A percentile compares a stretch with the other conserved stretches of the same genome.
Evolutionary conservation across 148 eudicot species (phyloP).

Genomic region (Nepenthes mirabilis): DNA sequence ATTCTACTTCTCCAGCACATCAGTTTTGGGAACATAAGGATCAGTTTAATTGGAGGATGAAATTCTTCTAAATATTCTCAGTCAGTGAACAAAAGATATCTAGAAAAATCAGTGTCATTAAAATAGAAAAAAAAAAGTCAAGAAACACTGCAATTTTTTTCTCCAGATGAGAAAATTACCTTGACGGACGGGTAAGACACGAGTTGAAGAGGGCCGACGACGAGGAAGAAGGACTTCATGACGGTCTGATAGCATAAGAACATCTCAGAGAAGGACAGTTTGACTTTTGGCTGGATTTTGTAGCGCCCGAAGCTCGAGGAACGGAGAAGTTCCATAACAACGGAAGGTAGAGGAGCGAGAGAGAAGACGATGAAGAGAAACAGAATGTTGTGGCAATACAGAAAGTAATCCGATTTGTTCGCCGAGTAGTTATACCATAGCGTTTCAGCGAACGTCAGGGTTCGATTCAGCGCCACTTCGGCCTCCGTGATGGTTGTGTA

Average conservation of each 20-base stretch:
- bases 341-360: constrained; percentile 40
- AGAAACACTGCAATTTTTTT: not conserved
- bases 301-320: constrained; percentile 19
- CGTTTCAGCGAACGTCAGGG: constrained; percentile 46
- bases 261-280: constrained; percentile 25
- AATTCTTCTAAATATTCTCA: no score
- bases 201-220: constrained; percentile 79
- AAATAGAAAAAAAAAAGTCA: not conserved
- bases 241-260: constrained; percentile 58
- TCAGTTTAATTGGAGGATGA: no score
- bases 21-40: no score
- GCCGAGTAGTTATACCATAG: constrained; percentile 76
- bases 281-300: constrained; percentile 82
- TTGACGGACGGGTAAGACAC: constrained; percentile 60
- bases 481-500: constrained; percentile 47
- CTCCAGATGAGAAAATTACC: constrained; percentile 14
- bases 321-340: constrained; percentile 26
- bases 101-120: not conserved
- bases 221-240: constrained; percentile 60
- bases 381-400: constrained; percentile 74
- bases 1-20: no score
- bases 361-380: constrained; percentile 69
- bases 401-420: constrained; percentile 60
- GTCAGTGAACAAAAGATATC: no score
- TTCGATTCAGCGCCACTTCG: constrained; percentile 39